Evolutionary conservation across 129 eudicot genomes (phyloP).

Genomic region (Flaveria bidentis): DNA sequence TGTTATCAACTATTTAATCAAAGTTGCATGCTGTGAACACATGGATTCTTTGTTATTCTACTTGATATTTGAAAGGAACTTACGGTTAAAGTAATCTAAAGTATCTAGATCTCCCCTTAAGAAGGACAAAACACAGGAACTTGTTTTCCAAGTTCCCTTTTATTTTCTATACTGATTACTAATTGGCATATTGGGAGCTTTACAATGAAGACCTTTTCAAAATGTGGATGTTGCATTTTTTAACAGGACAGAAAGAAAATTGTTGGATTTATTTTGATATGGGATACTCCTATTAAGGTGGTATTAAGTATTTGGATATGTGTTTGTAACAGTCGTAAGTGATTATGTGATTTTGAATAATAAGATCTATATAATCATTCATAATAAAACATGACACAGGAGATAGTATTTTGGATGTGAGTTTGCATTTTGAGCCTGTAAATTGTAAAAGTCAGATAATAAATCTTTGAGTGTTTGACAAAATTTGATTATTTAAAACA

Average conservation of each 20-base stretch:
- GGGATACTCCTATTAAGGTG: neutral
- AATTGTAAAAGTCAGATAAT: neutral
- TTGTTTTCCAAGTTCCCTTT: neutral
- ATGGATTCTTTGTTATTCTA: conserved; percentile 10
- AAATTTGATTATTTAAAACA: neutral
- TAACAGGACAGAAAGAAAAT: neutral
- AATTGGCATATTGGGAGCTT: neutral
- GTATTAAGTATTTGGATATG: neutral
- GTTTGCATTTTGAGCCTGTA: neutral
- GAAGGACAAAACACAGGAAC: neutral
- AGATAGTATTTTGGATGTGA: neutral
- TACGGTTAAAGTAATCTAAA: neutral
- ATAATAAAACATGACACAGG: neutral
- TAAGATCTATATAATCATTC: neutral
- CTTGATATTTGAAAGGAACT: neutral
- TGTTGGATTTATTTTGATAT: neutral
- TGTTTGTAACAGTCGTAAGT: neutral
- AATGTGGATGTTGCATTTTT: neutral
- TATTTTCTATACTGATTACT: neutral
- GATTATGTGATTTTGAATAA: neutral
- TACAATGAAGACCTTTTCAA: neutral
- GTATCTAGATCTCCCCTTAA: neutral
- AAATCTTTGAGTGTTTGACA: neutral
- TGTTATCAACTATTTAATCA: neutral
- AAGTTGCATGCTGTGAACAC: neutral